Percentiles rank a stretch among this genome's conserved stretches.
Evolutionary conservation across 371 early-diverging fungal species (phyloP).

Genomic region (Syncephalastrum monosporum): DNA sequence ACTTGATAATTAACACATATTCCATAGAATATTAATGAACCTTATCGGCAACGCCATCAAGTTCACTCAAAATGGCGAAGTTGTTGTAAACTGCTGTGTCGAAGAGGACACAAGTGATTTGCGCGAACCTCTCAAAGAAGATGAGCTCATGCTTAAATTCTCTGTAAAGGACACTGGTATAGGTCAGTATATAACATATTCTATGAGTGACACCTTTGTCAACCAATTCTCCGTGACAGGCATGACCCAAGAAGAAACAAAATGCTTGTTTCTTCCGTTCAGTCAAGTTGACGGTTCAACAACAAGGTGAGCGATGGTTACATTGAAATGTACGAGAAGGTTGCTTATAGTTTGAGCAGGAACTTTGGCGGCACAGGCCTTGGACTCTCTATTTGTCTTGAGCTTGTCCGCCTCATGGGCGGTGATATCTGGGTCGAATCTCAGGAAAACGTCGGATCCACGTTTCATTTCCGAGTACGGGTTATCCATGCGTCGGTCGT

Average conservation of each 20-base stretch:
- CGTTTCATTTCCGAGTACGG: conserved; percentile 49
- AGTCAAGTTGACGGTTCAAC: conserved; percentile 61
- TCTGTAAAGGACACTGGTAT: conserved; percentile 54
- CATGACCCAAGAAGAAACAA: conserved; percentile 44
- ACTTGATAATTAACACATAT: neutral
- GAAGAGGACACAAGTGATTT: conserved; percentile 20
- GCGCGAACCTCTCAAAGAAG: conserved; percentile 13
- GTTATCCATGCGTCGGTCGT: conserved; percentile 38
- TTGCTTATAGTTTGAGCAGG: conserved; percentile 8
- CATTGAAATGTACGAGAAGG: too few relatives aligned
- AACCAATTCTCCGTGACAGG: conserved; percentile 1
- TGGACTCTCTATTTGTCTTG: conserved; percentile 60
- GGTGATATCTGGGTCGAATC: conserved; percentile 56
- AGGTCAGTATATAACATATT: conserved; percentile 24
- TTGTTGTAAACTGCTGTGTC: conserved; percentile 43
- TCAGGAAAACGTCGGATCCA: conserved; percentile 46
- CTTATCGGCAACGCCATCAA: conserved; percentile 47
- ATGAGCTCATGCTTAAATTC: conserved; percentile 27
- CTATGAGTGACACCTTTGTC: too few relatives aligned
- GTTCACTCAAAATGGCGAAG: conserved; percentile 58
- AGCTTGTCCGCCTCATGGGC: conserved; percentile 54
- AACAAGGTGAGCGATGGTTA: conserved; percentile 29
- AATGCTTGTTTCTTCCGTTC: conserved; percentile 55
- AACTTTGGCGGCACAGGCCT: conserved; percentile 66
- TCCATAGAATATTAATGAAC: conserved; percentile 40